phyloP scores from a whole-genome alignment of 179 eudicot species.

The Camellia oleifera region DNA sequence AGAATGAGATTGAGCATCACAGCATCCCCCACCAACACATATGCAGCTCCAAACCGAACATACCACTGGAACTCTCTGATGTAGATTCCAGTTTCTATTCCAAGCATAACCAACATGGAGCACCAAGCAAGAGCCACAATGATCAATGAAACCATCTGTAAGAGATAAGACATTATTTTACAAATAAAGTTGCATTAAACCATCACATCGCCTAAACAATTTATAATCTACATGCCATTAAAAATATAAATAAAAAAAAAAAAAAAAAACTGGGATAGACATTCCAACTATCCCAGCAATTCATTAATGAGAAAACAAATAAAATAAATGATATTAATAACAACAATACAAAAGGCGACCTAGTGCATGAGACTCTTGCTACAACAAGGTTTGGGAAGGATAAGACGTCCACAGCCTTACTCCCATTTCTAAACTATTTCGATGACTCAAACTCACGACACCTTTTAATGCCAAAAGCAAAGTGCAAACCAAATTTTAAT shows the following conservation, averaged over 20 bases:
- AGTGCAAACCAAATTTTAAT: too few relatives aligned
- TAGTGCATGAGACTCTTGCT: too few relatives aligned
- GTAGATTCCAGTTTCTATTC: conserved; percentile 67
- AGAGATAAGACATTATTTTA: conserved; percentile 12
- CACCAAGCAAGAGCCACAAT: conserved; percentile 73
- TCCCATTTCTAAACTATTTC: too few relatives aligned
- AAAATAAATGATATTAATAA: not conserved
- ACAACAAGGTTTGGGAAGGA: too few relatives aligned
- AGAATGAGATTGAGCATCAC: conserved; percentile 64
- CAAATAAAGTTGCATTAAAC: not conserved
- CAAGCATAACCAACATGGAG: conserved; percentile 60
- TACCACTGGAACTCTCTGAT: conserved; percentile 75
- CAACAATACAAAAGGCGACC: too few relatives aligned
- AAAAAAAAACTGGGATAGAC: not conserved
- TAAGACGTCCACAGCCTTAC: too few relatives aligned
- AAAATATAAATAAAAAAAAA: too few relatives aligned
- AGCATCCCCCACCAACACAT: conserved; percentile 73
- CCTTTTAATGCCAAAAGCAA: too few relatives aligned
- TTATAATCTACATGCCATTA: not conserved
- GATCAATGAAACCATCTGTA: conserved; percentile 56
- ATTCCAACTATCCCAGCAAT: not conserved
- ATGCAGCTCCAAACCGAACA: conserved; percentile 68
- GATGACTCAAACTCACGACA: too few relatives aligned
- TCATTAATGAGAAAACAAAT: not conserved
- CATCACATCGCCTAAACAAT: not conserved